Evolutionary conservation across 257 asterid genomes (phyloP).

Genomic region (Salvia hispanica): DNA sequence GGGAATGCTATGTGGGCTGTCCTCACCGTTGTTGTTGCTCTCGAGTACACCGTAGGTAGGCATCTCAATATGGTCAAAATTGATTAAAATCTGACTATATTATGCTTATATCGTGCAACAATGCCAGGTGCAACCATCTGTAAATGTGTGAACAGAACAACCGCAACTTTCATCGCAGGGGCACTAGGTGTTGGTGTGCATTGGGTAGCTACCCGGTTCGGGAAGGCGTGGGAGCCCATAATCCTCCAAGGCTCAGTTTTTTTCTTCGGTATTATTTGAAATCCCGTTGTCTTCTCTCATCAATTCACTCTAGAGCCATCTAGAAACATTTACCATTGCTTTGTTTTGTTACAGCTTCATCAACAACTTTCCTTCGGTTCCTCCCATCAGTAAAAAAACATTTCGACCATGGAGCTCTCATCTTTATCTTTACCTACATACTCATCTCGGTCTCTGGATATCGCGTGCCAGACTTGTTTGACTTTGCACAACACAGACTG

Average conservation of each 20-base stretch:
- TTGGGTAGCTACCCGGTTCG: conserved; percentile 61
- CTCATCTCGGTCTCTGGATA: conserved; percentile 70
- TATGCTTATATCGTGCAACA: too few species aligned
- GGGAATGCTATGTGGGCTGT: conserved; percentile 91
- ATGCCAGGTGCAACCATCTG: conserved; percentile 64
- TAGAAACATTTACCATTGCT: conserved; percentile 16
- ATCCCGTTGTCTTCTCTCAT: too few species aligned
- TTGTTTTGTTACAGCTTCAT: conserved; percentile 52
- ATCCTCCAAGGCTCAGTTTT: conserved; percentile 66
- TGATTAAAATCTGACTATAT: not conserved
- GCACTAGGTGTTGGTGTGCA: conserved; percentile 67
- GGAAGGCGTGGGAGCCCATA: conserved; percentile 51
- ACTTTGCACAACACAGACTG: conserved; percentile 59
- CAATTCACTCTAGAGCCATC: not conserved
- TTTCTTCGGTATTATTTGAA: conserved; percentile 44
- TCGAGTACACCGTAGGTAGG: conserved; percentile 72
- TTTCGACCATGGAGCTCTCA: conserved; percentile 69
- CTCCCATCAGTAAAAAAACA: conserved; percentile 62
- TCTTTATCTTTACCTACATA: conserved; percentile 73
- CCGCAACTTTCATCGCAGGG: conserved; percentile 63
- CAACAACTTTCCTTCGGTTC: conserved; percentile 68
- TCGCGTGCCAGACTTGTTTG: conserved; percentile 60
- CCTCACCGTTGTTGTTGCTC: conserved; percentile 65
- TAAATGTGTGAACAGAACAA: conserved; percentile 60
- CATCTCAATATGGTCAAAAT: not conserved